These are phyloP conservation scores for Kalanchoe fedtschenkoi DNA, from an alignment of 164 flowering plant species.

Conservation along the genomic window DNA sequence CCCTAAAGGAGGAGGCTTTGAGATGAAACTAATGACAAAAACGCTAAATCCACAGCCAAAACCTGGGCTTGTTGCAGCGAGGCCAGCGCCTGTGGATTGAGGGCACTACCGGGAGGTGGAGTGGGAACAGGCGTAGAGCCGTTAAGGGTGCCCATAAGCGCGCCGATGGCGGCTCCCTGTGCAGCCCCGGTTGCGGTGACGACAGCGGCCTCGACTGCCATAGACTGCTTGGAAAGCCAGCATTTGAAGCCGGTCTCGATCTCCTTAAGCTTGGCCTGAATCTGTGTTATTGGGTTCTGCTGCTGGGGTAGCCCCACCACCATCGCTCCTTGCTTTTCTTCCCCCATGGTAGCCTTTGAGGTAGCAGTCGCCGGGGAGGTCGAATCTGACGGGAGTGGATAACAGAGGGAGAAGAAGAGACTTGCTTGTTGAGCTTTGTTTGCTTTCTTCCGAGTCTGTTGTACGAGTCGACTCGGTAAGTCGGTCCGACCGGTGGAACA, in stretches of 20 bases:
- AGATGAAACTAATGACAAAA: not conserved
- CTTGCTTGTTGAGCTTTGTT: no score
- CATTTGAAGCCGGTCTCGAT: conserved; percentile 40
- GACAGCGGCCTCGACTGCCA: conserved; percentile 79
- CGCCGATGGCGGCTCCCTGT: conserved; percentile 91
- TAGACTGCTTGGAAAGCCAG: conserved; percentile 76
- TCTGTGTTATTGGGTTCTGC: conserved; percentile 39
- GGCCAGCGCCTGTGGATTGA: conserved; percentile 70
- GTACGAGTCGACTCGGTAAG: no score
- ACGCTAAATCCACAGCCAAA: not conserved
- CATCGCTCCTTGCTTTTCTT: conserved; percentile 25
- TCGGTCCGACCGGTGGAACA: no score
- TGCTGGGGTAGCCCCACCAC: conserved; percentile 10
- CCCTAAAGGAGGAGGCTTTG: not conserved
- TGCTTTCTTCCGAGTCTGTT: no score
- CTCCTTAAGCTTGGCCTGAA: conserved; percentile 51
- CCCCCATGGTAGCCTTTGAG: conserved; percentile 7
- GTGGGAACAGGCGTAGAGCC: conserved; percentile 38
- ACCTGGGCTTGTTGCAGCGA: conserved; percentile 91
- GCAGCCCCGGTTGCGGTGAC: conserved; percentile 62
- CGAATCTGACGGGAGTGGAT: no score
- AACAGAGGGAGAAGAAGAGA: no score
- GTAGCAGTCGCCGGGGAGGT: no score
- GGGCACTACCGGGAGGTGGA: conserved; percentile 42
- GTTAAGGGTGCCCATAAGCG: conserved; percentile 71